Evolutionary conservation across 2,329 filamentous ascomycete genomes (phyloP), one percentile per base, ranked within the genome.

Genomic region (Madurella mycetomatis): DNA sequence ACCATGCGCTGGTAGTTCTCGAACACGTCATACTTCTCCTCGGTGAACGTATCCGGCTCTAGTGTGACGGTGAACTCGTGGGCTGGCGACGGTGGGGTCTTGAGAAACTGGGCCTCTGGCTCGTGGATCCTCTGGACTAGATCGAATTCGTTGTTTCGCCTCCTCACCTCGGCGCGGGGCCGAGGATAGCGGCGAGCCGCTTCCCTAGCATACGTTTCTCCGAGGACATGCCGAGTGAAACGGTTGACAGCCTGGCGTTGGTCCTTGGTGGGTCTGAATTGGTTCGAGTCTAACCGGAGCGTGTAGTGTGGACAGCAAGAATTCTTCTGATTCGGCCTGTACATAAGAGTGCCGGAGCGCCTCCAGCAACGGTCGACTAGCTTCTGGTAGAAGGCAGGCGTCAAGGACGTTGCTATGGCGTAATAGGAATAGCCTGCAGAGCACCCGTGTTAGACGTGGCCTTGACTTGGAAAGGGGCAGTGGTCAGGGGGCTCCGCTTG

Each of bases 261-360:
- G 64, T 90, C 85, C 67, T 82, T 84, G 30, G 82, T 79, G 5
- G 88, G 76, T 60, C 81, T 84, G 70, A 88, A 88, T 40, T 77
- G 72, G 45, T 74, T 69, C 19, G 83, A 82, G 63, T 90, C 86
- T 17, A 92, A 76, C 45, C 88, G 83, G 51, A 94, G 85, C 1
- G 88, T 91, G 69, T 92, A 97, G 66, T 96, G 91, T 43, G 92
- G 91, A 69, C 94, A 99, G 66, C 94, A 99, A 58, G 90, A 88
- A 53, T 84, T 78, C 55, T 80, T 80, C 64, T 90, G 85, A 69
- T 94, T 87, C 13, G 89, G 88, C 57, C 89, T 84, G 71, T 94
- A 94, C 47, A 94, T 74, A 9, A 90, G 75, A 30, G 73, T 82
- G 15, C 81, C 84, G 39, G 84, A 91, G 59, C 88, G 80, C 69